Conservation (phyloP, 2,329 filamentous ascomycete genomes). For the Colletotrichum paranaense region DNA sequence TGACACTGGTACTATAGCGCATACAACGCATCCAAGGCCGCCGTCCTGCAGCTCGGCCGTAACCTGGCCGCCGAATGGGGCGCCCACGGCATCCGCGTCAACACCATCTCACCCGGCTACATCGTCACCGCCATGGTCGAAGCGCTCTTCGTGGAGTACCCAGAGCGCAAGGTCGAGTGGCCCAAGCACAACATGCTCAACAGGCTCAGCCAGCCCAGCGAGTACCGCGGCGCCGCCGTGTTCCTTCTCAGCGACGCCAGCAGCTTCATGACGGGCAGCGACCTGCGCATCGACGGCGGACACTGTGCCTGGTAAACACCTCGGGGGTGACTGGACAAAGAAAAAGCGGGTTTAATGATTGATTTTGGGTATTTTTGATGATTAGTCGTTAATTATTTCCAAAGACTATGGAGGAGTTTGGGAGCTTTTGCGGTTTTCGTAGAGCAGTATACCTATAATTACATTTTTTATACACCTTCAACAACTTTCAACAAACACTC, state of each 20-base stretch:
- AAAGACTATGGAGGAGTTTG: constrained; percentile 5
- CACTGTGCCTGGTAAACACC: constrained; percentile 67
- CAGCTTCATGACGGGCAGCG: constrained; percentile 60
- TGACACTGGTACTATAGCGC: constrained; percentile 60
- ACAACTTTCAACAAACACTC: neutral
- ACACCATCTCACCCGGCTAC: constrained; percentile 84
- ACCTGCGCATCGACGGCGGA: constrained; percentile 78
- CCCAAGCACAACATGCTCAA: constrained; percentile 87
- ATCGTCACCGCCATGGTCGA: constrained; percentile 88
- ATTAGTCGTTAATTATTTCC: constrained; percentile 28
- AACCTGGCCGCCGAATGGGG: constrained; percentile 82
- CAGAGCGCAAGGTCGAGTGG: constrained; percentile 77
- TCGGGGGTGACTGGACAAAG: constrained; percentile 1
- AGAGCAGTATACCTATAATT: constrained; percentile 23
- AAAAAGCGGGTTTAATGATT: neutral
- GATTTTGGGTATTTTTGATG: neutral
- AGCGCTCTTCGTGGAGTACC: constrained; percentile 79
- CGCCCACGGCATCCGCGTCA: constrained; percentile 78
- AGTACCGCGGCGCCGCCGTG: constrained; percentile 76
- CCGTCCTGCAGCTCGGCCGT: constrained; percentile 76
- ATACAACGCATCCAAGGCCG: constrained; percentile 83
- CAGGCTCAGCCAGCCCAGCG: constrained; percentile 72
- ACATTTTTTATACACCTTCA: constrained; percentile 10
- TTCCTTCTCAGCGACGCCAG: constrained; percentile 52
- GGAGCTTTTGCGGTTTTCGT: constrained; percentile 4